Conservation (phyloP, 805 yeast genomes). For the Candida orba region DNA sequence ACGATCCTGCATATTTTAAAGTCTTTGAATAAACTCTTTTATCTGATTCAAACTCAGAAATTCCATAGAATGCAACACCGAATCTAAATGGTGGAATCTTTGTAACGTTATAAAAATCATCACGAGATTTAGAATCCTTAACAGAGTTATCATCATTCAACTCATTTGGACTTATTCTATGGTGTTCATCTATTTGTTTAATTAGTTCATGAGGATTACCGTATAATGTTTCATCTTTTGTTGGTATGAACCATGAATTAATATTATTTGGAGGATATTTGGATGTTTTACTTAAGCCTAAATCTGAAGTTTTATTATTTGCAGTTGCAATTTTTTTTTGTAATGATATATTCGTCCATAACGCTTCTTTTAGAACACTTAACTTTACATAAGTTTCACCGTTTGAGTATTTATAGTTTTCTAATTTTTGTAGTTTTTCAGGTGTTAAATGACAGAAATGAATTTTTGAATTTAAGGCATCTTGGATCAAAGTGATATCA, state of each 20-base stretch:
- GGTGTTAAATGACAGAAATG: conserved; percentile 43
- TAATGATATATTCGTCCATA: conserved; percentile 42
- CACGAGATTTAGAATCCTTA: conserved; percentile 8
- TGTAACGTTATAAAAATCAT: conserved; percentile 28
- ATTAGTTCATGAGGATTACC: conserved; percentile 35
- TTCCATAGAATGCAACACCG: conserved; percentile 43
- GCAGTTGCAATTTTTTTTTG: conserved; percentile 33
- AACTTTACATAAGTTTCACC: conserved; percentile 34
- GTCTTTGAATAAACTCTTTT: conserved; percentile 44
- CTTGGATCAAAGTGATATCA: conserved; percentile 19
- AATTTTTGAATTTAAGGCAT: conserved; percentile 34
- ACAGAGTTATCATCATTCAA: conserved; percentile 17
- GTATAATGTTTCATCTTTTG: conserved; percentile 40
- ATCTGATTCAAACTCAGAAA: conserved; percentile 36
- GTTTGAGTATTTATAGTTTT: conserved; percentile 29
- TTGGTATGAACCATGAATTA: conserved; percentile 35
- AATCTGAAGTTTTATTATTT: conserved; percentile 17
- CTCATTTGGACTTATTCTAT: conserved; percentile 8
- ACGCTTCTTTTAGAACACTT: conserved; percentile 35
- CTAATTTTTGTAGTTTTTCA: conserved; percentile 38
- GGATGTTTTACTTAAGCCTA: conserved; percentile 24
- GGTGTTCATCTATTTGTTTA: conserved; percentile 22
- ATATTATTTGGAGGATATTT: conserved; percentile 25
- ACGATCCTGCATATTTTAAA: conserved; percentile 56
- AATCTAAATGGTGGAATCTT: conserved; percentile 48